Evolutionary conservation across 345 rosid species (phyloP).

Genomic region (Gossypium stocksii): DNA sequence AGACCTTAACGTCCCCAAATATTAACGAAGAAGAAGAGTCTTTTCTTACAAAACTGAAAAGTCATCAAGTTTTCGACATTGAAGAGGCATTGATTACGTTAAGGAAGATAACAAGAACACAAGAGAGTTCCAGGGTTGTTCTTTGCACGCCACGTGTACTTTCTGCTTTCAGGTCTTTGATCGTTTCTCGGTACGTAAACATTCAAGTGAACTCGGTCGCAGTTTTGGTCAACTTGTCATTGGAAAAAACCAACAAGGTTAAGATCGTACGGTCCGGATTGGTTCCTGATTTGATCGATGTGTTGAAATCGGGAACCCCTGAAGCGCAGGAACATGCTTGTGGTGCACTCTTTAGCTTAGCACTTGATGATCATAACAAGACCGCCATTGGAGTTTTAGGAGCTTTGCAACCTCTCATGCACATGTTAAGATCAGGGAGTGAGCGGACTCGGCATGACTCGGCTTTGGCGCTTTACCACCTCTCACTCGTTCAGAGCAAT

Average conservation of each 20-base stretch:
- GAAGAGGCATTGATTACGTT: slow-evolving; percentile 61
- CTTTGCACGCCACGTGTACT: slow-evolving; percentile 59
- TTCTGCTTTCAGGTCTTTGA: slow-evolving; percentile 40
- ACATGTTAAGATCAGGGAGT: slow-evolving; percentile 48
- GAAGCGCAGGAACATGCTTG: slow-evolving; percentile 83
- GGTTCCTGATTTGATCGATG: slow-evolving; percentile 62
- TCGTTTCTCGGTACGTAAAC: slow-evolving; percentile 49
- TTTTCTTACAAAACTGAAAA: slow-evolving; percentile 42
- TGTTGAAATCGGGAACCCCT: slow-evolving; percentile 56
- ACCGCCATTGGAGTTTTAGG: slow-evolving; percentile 87
- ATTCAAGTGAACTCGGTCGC: slow-evolving; percentile 76
- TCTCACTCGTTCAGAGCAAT: slow-evolving; percentile 66
- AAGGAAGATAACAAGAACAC: slow-evolving; percentile 49
- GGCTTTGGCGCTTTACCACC: slow-evolving; percentile 76
- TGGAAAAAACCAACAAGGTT: slow-evolving; percentile 63
- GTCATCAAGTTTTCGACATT: slow-evolving; percentile 39
- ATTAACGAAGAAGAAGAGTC: slow-evolving; percentile 45
- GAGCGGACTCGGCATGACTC: slow-evolving; percentile 74
- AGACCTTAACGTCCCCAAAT: slow-evolving; percentile 22
- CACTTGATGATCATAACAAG: slow-evolving; percentile 72
- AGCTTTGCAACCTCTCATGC: slow-evolving; percentile 68
- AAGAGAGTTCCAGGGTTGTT: slow-evolving; percentile 38
- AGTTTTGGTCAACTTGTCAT: slow-evolving; percentile 65
- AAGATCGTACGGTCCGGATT: slow-evolving; percentile 85
- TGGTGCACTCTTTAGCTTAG: slow-evolving; percentile 74